Evolutionary conservation across 2,329 filamentous ascomycete species (phyloP).

Genomic region (Curvularia verruculosa): DNA sequence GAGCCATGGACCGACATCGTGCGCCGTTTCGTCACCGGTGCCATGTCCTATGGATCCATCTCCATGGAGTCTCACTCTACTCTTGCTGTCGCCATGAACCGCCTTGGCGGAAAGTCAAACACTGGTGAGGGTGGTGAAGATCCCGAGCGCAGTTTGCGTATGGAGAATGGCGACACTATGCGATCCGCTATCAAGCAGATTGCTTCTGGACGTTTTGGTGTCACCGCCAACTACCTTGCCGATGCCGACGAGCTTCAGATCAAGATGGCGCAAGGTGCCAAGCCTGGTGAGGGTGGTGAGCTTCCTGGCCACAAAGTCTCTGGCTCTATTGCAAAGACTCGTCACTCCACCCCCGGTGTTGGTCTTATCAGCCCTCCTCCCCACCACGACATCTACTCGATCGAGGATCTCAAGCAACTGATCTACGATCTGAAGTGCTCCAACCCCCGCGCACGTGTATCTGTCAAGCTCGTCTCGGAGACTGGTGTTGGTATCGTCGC

Average conservation of each 20-base stretch:
- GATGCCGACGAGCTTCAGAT: conserved; percentile 97
- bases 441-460: conserved; percentile 88
- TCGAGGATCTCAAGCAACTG: conserved; percentile 95
- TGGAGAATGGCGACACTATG: conserved; percentile 96
- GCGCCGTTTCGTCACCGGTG: conserved; percentile 92
- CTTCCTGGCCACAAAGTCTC: conserved; percentile 97
- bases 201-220: conserved; percentile 93
- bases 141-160: conserved; percentile 81
- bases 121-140: conserved; percentile 98
- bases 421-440: conserved; percentile 98
- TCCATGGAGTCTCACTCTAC: conserved; percentile 99
- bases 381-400: conserved; percentile 98
- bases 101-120: conserved; percentile 95
- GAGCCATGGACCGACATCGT: conserved; percentile 99
- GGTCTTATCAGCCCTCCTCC: conserved; percentile 95
- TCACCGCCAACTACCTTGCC: conserved; percentile 91
- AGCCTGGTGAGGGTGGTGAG: conserved; percentile 97
- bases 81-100: conserved; percentile 94
- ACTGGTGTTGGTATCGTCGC: conserved; percentile 97
- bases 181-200: conserved; percentile 97
- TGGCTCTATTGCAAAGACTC: conserved; percentile 88
- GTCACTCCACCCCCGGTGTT: conserved; percentile 94
- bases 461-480: conserved; percentile 96
- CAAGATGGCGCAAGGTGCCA: conserved; percentile 99
- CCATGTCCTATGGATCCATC: conserved; percentile 98